A percentile compares a stretch with the other conserved stretches of the same genome.
Evolutionary conservation across 2,329 filamentous ascomycete species (phyloP).

Genomic region (Paecilomyces fulvus): DNA sequence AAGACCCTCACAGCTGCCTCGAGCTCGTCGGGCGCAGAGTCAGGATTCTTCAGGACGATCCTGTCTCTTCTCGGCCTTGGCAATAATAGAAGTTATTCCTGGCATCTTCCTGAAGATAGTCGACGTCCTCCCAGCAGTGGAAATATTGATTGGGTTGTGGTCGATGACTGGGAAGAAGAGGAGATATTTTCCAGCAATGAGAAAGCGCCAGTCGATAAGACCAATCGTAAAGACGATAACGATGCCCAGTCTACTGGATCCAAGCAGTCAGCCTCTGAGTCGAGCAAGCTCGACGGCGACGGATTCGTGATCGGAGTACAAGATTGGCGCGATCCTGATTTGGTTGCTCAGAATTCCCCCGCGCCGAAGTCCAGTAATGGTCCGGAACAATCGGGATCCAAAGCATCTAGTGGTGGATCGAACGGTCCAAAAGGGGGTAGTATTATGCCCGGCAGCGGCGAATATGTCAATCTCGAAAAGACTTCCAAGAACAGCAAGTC

Average conservation of each 20-base stretch:
- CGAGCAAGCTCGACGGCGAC: slow-evolving; percentile 40
- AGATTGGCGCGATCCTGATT: slow-evolving; percentile 75
- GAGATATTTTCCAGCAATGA: slow-evolving; percentile 18
- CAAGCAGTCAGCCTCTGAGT: slow-evolving; percentile 15
- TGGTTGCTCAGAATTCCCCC: slow-evolving; percentile 42
- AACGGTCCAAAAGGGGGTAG: slow-evolving; percentile 53
- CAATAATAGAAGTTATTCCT: slow-evolving; percentile 15
- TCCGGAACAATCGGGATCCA: slow-evolving; percentile 17
- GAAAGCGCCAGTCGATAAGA: slow-evolving; percentile 16
- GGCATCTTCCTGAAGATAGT: slow-evolving; percentile 38
- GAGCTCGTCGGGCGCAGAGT: slow-evolving; percentile 10
- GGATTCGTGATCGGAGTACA: slow-evolving; percentile 76
- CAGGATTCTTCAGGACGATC: slow-evolving; percentile 37
- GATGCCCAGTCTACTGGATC: slow-evolving; percentile 8
- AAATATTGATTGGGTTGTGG: slow-evolving; percentile 63
- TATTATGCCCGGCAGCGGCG: slow-evolving; percentile 63
- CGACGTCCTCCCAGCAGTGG: slow-evolving; percentile 64
- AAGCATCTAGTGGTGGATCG: slow-evolving; percentile 16
- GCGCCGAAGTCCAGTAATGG: slow-evolving; percentile 15
- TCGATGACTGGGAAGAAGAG: slow-evolving; percentile 56
- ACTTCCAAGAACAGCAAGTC: slow-evolving; percentile 9
- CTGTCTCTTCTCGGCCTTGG: slow-evolving; percentile 36
- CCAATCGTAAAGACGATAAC: slow-evolving; percentile 17
- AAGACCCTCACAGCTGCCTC: slow-evolving; percentile 5
- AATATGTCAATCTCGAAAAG: slow-evolving; percentile 49